Percentiles rank a stretch among this genome's conserved stretches.
These are phyloP conservation scores for Aspergillus neoniger DNA, from an alignment of 2,329 filamentous ascomycete species.

Conservation along the genomic window DNA sequence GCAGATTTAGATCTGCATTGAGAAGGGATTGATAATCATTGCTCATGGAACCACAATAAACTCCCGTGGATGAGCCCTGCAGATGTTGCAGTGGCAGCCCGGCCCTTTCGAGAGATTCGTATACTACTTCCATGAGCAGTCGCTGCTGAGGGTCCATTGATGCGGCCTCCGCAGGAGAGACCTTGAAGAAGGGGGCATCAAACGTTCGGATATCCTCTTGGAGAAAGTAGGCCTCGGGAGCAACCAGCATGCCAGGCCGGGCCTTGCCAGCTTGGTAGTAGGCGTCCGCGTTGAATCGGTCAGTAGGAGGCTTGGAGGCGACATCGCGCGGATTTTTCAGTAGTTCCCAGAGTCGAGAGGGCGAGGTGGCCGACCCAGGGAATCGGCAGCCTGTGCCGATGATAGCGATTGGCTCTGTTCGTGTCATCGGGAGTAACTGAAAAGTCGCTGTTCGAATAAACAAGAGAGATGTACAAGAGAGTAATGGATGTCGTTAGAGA, in stretches of 20 bases:
- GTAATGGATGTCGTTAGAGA: too few species aligned
- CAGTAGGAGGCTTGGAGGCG: background rate
- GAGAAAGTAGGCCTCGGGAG: background rate
- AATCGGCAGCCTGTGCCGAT: constrained; percentile 7
- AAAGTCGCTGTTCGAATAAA: too few species aligned
- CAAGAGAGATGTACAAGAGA: too few species aligned
- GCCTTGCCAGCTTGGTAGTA: background rate
- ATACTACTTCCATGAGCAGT: constrained; percentile 39
- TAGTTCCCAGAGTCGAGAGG: constrained; percentile 7
- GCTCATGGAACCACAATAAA: constrained; percentile 20
- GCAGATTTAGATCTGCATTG: constrained; percentile 16
- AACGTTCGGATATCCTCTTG: constrained; percentile 13
- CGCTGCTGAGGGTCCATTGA: constrained; percentile 38
- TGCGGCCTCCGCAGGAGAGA: constrained; percentile 23
- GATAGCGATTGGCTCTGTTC: constrained; percentile 3
- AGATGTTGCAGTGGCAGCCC: constrained; percentile 20
- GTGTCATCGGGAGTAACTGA: background rate
- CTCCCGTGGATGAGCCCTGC: constrained; percentile 26
- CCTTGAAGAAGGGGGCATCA: constrained; percentile 28
- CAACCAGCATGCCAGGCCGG: background rate
- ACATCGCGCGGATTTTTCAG: constrained; percentile 3
- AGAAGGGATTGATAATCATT: constrained; percentile 26
- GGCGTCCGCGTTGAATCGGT: background rate
- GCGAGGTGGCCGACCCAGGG: background rate
- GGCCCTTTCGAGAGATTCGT: constrained; percentile 37